Evolutionary conservation across 306 rosid species (phyloP), one percentile per base, ranked within the genome.

Genomic region (Benincasa hispida): DNA sequence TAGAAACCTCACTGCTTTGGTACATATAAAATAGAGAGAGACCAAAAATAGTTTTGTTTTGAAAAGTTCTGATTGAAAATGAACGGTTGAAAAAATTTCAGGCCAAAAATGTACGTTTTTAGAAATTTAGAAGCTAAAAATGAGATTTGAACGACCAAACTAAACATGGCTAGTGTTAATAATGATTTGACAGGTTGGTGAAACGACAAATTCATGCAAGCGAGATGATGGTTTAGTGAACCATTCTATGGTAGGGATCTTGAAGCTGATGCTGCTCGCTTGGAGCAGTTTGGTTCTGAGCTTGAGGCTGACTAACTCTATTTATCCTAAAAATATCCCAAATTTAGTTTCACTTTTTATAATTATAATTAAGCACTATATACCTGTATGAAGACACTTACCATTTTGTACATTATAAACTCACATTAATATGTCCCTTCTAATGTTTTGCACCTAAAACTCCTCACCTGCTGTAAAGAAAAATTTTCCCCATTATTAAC

Each of bases 231-330:
- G 98, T 58, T 48, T 70, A 25, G 74, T 92, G 75, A 88, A 95
- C 90, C 98, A 95, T 79, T 87, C 97, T 34, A 10, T 27, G 32
- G 79, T 90, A 86, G 98, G 79, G 88, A 95, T 85, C 77, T 85
- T 8, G 97, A 88, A 3, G 93, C 55, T 5, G 99, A 95, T 63
- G 96, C 92, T 24, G 69, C 51, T 37, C 88, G 96, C 65, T 76
- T 95, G 81, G 97, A 92, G 86, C 96, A 89, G 85, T 95, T 90
- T 83, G 93, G 93, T 10, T 82, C 94, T 0, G 99, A 95, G 85
- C 97, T 95, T 32, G 99, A 95, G 88, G 93, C 90, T 37, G 96
- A 95, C 7, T 48, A 48, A 15, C 54, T 15, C 8, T 50, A 9
- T 8, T 21, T 8, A 27, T 25, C n/a, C 58, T 8, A 54, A 58